These are phyloP conservation scores for Selenicereus undatus DNA, from an alignment of 148 eudicot genomes.

Conservation along the genomic window DNA sequence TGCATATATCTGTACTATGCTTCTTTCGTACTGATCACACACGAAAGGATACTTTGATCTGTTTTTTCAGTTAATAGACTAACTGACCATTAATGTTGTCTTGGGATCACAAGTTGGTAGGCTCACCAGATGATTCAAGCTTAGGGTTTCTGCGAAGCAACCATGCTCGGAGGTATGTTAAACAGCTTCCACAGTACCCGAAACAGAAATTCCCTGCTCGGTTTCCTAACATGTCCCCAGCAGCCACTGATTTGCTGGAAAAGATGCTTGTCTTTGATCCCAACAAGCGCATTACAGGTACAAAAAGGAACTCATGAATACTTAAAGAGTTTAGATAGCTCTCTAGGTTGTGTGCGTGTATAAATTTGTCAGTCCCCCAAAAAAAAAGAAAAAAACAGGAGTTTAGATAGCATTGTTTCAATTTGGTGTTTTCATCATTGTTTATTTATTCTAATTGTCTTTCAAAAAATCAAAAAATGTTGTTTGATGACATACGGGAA, in stretches of 20 bases:
- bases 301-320: neutral
- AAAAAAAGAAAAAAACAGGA: too few species aligned
- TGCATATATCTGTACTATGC: neutral
- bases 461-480: neutral
- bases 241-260: constrained; percentile 40
- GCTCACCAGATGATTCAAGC: constrained; percentile 46
- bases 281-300: constrained; percentile 42
- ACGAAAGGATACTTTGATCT: neutral
- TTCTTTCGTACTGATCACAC: neutral
- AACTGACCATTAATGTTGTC: neutral
- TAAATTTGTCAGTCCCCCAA: too few species aligned
- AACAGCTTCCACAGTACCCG: constrained; percentile 44
- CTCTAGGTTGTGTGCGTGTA: too few species aligned
- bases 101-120: constrained; percentile 32
- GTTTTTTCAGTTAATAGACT: neutral
- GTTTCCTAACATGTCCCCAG: constrained; percentile 39
- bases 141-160: constrained; percentile 41
- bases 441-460: too few species aligned
- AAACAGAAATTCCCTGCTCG: constrained; percentile 40
- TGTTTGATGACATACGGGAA: neutral
- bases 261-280: constrained; percentile 48
- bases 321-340: too few species aligned
- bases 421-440: neutral
- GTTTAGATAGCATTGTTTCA: neutral
- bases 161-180: constrained; percentile 46